Percentiles rank a stretch among this genome's conserved stretches.
Evolutionary conservation across 2,329 filamentous ascomycete species (phyloP).

Genomic region (Fusarium longipes): DNA sequence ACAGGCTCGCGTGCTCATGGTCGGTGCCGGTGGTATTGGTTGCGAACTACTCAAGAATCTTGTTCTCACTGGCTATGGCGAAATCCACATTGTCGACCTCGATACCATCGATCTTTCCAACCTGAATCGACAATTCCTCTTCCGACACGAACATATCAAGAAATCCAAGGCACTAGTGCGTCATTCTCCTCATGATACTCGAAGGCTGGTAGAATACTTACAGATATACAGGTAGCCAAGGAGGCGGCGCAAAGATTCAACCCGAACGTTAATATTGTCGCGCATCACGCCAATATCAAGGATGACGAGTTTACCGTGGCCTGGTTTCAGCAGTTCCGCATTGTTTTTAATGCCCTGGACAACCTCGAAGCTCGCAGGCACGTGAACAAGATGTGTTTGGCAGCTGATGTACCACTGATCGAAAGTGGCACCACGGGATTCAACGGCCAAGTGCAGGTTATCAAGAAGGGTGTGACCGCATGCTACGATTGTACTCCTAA

Average conservation of each 20-base stretch:
- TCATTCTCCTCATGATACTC: slow-evolving; percentile 31
- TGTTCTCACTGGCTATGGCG: slow-evolving; percentile 88
- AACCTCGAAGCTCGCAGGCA: slow-evolving; percentile 93
- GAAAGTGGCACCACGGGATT: slow-evolving; percentile 98
- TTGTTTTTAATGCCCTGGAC: slow-evolving; percentile 97
- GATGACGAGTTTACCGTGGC: slow-evolving; percentile 85
- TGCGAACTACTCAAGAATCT: slow-evolving; percentile 98
- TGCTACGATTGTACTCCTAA: slow-evolving; percentile 97
- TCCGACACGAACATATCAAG: slow-evolving; percentile 96
- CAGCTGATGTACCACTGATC: slow-evolving; percentile 88
- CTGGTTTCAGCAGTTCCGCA: slow-evolving; percentile 84
- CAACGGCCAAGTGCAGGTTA: slow-evolving; percentile 97
- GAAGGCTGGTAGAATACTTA: slow-evolving; percentile 34
- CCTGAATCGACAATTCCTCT: slow-evolving; percentile 96
- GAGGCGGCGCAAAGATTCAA: slow-evolving; percentile 93
- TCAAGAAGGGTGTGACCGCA: slow-evolving; percentile 89
- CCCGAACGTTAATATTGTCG: slow-evolving; percentile 84
- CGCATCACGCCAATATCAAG: slow-evolving; percentile 96
- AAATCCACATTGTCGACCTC: slow-evolving; percentile 94
- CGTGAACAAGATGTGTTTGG: slow-evolving; percentile 97
- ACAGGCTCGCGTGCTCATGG: slow-evolving; percentile 88
- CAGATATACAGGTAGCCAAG: slow-evolving; percentile 77
- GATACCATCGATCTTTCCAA: slow-evolving; percentile 99
- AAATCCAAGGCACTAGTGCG: slow-evolving; percentile 91
- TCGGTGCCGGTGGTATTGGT: slow-evolving; percentile 95